These are phyloP conservation scores for Microstroma glucosiphilum DNA, from an alignment of 1,284 basidiomycete genomes.

Conservation along the genomic window DNA sequence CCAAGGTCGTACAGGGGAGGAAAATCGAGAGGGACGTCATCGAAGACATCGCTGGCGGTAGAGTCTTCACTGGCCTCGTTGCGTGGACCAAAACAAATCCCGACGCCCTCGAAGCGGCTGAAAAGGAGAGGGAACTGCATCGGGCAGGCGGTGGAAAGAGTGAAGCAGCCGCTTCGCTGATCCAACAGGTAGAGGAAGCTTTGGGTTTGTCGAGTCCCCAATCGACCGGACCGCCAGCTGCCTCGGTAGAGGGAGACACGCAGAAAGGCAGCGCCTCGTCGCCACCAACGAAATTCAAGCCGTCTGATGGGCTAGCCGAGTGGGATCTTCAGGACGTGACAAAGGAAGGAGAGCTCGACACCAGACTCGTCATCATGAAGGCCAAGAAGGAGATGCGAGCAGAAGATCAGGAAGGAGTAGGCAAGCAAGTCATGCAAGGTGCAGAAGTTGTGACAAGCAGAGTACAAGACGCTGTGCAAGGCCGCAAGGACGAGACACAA, in stretches of 20 bases:
- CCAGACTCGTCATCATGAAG: neutral
- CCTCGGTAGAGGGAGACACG: neutral
- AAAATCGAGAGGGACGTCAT: slow-evolving; percentile 49
- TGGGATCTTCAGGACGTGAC: slow-evolving; percentile 8
- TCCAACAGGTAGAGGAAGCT: slow-evolving; percentile 15
- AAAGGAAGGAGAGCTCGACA: neutral
- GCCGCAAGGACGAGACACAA: neutral
- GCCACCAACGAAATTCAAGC: neutral
- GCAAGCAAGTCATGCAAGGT: no score
- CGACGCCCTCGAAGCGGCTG: slow-evolving; percentile 3
- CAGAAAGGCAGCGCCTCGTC: no score
- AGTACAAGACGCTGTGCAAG: no score
- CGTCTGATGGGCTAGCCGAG: neutral
- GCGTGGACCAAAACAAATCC: slow-evolving; percentile 48
- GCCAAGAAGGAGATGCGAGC: no score
- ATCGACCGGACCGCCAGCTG: neutral
- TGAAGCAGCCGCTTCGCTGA: slow-evolving; percentile 15
- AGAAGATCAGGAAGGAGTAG: no score
- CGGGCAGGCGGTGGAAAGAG: neutral
- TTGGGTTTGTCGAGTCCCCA: neutral
- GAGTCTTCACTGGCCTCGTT: slow-evolving; percentile 53
- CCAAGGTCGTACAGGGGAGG: slow-evolving; percentile 51
- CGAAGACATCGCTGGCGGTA: slow-evolving; percentile 51
- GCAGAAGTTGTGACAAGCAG: no score
- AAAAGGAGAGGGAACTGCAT: neutral